Evolutionary conservation across 345 rosid species (phyloP), one percentile per base, ranked within the genome.

Genomic region (Psidium guajava): DNA sequence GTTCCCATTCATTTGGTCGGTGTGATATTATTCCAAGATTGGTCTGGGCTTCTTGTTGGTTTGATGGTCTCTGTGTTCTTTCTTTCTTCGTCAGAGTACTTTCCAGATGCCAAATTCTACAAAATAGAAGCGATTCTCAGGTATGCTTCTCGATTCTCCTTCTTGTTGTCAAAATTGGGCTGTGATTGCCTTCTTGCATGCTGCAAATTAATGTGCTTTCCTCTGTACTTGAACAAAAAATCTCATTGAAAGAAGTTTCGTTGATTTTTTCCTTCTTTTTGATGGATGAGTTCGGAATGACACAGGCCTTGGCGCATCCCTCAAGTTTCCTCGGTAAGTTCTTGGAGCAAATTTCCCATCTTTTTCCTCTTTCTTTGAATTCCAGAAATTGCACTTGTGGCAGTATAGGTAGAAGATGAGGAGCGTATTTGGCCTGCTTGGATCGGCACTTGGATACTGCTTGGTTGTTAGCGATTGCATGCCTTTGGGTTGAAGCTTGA

Each of bases 121-220:
- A 95, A 93, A 86, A 95, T 96, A 74, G 99, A 96, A 89, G 99
- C 98, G 50, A 92, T 96, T 90, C 61, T 96, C 86, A 95, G 98
- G 98, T 94, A 27, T 32, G 21, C 80, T 69, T 69, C 47, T 36
- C 11, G 73, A 47, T 83, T 22, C 25, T 6, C 50, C 53, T 13
- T 57, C 14, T 24, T 20, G 4, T 28, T 1, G 2, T 52, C 52
- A 50, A 15, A 81, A 2, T 74, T 81, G 36, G 50, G n/a, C 25
- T 36, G 59, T 16, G 80, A 69, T 21, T 32, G 83, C n/a, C 18
- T 52, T 84, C 36, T 81, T 42, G 18, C 52, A 81, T 40, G 53
- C 40, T 81, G 56, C 54, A 81, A 28, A 53, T 7, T 56, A 81
- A 51, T 25, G 42, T 51, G 83, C 83, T 69, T 25, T 25, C 27